These are phyloP conservation scores for Pseudocercospora pini-densiflorae DNA, from an alignment of 2,329 filamentous ascomycete genomes.

Conservation along the genomic window DNA sequence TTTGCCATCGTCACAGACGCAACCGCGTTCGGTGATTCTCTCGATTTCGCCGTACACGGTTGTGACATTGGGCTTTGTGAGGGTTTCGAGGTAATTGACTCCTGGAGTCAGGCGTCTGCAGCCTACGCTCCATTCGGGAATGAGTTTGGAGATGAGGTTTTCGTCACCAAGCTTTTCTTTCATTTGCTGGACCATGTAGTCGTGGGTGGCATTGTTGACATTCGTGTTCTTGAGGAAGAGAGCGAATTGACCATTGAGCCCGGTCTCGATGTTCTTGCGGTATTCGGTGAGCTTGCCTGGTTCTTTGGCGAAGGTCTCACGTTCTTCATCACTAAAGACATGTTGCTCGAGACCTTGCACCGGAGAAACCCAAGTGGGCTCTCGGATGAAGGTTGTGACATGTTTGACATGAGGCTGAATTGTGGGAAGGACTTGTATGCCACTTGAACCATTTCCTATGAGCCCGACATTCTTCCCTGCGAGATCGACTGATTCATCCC, in stretches of 20 bases:
- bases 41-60: slow-evolving; percentile 38
- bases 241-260: slow-evolving; percentile 57
- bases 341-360: slow-evolving; percentile 40
- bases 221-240: slow-evolving; percentile 55
- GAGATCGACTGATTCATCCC: slow-evolving; percentile 29
- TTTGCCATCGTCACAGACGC: slow-evolving; percentile 35
- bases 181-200: slow-evolving; percentile 46
- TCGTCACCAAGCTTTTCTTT: slow-evolving; percentile 44
- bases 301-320: slow-evolving; percentile 47
- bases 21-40: slow-evolving; percentile 35
- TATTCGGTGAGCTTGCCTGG: slow-evolving; percentile 51
- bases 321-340: slow-evolving; percentile 49
- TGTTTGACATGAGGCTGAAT: slow-evolving; percentile 51
- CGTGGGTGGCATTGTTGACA: slow-evolving; percentile 48
- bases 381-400: slow-evolving; percentile 57
- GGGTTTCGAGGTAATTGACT: slow-evolving; percentile 46
- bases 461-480: slow-evolving; percentile 14
- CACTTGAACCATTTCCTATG: slow-evolving; percentile 18
- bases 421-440: slow-evolving; percentile 40
- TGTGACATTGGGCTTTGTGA: slow-evolving; percentile 37
- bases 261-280: slow-evolving; percentile 52
- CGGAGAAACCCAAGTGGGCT: slow-evolving; percentile 12
- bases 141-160: slow-evolving; percentile 47
- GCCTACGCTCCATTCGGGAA: slow-evolving; percentile 49
- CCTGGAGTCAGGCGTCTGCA: slow-evolving; percentile 49